phyloP scores from a whole-genome alignment of 805 yeast species.

The Lipomyces mesembrius region DNA sequence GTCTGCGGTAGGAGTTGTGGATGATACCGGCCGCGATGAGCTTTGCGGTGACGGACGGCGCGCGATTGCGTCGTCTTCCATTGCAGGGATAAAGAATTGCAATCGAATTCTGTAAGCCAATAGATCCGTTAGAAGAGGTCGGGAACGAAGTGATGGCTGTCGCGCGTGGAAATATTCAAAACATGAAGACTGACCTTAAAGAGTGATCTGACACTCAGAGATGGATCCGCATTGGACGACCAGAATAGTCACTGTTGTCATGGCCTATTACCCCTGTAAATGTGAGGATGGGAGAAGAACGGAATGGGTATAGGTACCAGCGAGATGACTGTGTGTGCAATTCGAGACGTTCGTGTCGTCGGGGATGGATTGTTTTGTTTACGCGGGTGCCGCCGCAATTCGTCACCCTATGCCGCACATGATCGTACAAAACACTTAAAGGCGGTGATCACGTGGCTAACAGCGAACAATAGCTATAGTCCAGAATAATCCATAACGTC shows the following conservation, averaged over 20 bases:
- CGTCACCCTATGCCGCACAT: background rate
- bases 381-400: background rate
- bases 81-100: background rate
- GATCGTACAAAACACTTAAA: background rate
- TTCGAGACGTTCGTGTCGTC: background rate
- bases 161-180: background rate
- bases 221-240: constrained; percentile 1
- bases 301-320: background rate
- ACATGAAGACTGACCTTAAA: background rate
- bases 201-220: background rate
- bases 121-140: background rate
- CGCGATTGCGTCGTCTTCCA: background rate
- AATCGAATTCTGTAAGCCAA: background rate
- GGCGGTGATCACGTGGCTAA: background rate
- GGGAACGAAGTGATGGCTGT: background rate
- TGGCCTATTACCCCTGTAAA: background rate
- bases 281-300: background rate
- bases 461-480: too few relatives aligned
- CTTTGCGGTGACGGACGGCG: background rate
- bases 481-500: too few relatives aligned
- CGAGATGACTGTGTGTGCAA: background rate
- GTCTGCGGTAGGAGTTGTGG: background rate
- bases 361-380: background rate
- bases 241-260: constrained; percentile 1
- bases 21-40: background rate